phyloP scores from a whole-genome alignment of 2,329 filamentous ascomycete genomes.

The Calonectria henricotiae region DNA sequence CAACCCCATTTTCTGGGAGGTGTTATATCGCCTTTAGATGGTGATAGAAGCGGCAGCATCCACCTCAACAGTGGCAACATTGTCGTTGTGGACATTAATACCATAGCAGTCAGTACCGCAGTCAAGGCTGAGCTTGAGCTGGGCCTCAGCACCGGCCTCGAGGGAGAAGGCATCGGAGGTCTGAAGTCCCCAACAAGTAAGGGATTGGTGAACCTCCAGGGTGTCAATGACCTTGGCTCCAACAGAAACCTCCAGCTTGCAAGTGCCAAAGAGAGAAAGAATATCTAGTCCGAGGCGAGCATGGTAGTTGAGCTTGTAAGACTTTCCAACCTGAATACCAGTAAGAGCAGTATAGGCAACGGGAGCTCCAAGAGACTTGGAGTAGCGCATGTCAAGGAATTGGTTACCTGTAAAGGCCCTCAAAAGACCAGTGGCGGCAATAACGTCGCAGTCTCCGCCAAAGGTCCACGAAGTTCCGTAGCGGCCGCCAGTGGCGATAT shows the following conservation, averaged over 20 bases:
- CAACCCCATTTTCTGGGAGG: too few relatives aligned
- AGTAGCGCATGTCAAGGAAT: slow-evolving; percentile 17
- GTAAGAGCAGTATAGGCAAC: slow-evolving; percentile 1
- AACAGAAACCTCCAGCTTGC: slow-evolving; percentile 2
- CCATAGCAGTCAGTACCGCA: slow-evolving; percentile 6
- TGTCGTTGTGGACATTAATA: neutral
- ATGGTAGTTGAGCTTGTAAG: slow-evolving; percentile 9
- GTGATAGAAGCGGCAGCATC: neutral
- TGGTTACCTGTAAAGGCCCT: slow-evolving; percentile 11
- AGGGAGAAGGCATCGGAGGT: slow-evolving; percentile 3
- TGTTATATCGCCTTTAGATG: neutral
- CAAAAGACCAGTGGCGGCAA: neutral
- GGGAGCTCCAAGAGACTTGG: slow-evolving; percentile 5
- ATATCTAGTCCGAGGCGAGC: neutral
- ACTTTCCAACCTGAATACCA: neutral
- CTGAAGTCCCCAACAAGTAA: neutral
- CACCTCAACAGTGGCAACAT: neutral
- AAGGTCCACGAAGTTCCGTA: slow-evolving; percentile 13
- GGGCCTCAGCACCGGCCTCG: neutral
- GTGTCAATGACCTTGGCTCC: slow-evolving; percentile 3
- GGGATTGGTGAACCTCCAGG: neutral
- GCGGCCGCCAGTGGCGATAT: neutral
- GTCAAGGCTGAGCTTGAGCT: slow-evolving; percentile 5
- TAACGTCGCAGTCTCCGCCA: slow-evolving; percentile 12
- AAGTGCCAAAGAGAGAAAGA: neutral